These are phyloP conservation scores for Anthracocystis setariae DNA, from an alignment of 1,284 basidiomycete genomes.

Conservation along the genomic window DNA sequence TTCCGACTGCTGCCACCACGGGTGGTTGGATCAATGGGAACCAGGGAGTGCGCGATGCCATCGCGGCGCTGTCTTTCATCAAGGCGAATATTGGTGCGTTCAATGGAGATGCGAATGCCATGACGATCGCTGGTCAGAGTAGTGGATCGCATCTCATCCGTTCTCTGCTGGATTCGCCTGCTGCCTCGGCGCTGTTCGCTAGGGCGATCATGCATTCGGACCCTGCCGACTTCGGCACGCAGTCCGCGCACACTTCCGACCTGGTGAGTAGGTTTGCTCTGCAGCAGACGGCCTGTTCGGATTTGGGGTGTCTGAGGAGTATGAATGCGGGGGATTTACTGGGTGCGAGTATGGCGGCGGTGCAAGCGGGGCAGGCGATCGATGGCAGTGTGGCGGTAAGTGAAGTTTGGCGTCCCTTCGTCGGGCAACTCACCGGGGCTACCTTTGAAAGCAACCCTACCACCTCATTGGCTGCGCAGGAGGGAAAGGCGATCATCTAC, in stretches of 20 bases:
- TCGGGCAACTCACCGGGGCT: slow-evolving; percentile 32
- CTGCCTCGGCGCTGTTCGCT: slow-evolving; percentile 58
- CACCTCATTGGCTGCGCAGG: background rate
- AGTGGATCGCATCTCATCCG: slow-evolving; percentile 84
- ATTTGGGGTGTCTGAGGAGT: slow-evolving; percentile 43
- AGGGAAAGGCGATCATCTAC: slow-evolving; percentile 38
- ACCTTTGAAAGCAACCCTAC: slow-evolving; percentile 22
- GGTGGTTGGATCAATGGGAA: slow-evolving; percentile 47
- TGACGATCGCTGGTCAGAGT: slow-evolving; percentile 88
- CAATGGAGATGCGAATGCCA: slow-evolving; percentile 74
- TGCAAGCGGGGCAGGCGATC: slow-evolving; percentile 10
- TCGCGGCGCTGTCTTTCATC: slow-evolving; percentile 71
- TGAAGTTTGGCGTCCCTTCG: slow-evolving; percentile 50
- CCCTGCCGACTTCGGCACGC: slow-evolving; percentile 49
- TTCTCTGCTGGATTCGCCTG: slow-evolving; percentile 65
- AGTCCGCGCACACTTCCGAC: slow-evolving; percentile 18
- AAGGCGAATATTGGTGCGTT: slow-evolving; percentile 72
- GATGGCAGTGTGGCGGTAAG: slow-evolving; percentile 26
- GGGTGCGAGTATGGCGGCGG: slow-evolving; percentile 19
- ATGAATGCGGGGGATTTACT: slow-evolving; percentile 32
- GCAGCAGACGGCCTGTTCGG: slow-evolving; percentile 32
- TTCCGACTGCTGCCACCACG: background rate
- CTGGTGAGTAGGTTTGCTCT: slow-evolving; percentile 39
- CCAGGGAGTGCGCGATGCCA: slow-evolving; percentile 56
- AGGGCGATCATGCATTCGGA: slow-evolving; percentile 54